Evolutionary conservation across 1,284 basidiomycete species (phyloP).

Genomic region (Ustilago tritici): DNA sequence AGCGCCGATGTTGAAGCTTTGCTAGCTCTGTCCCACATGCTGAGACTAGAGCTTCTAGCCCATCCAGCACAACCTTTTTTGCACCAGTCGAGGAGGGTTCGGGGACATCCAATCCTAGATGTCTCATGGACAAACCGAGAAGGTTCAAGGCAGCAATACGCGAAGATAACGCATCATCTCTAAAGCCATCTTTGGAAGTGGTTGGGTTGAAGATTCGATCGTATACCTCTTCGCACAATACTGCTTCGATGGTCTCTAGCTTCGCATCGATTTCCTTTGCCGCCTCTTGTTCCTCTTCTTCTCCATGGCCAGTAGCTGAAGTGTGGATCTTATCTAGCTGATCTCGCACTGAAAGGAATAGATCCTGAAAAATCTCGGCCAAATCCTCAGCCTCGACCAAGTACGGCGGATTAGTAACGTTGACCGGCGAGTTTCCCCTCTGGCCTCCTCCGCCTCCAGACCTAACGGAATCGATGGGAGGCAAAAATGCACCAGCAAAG

Average conservation of each 20-base stretch:
- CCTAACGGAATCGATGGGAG: slow-evolving; percentile 13
- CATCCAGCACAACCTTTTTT: slow-evolving; percentile 68
- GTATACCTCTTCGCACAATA: slow-evolving; percentile 79
- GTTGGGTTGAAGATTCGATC: slow-evolving; percentile 77
- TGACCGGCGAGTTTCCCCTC: slow-evolving; percentile 5
- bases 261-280: slow-evolving; percentile 70
- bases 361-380: slow-evolving; percentile 78
- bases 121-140: slow-evolving; percentile 84
- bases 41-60: slow-evolving; percentile 77
- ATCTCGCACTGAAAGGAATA: slow-evolving; percentile 76
- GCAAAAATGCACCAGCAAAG: slow-evolving; percentile 40
- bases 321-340: slow-evolving; percentile 71
- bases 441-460: not conserved
- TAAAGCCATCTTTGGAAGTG: slow-evolving; percentile 81
- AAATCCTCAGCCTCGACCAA: slow-evolving; percentile 64
- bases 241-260: slow-evolving; percentile 79
- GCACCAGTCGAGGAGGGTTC: slow-evolving; percentile 60
- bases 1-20: slow-evolving; percentile 77
- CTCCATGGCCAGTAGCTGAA: slow-evolving; percentile 35
- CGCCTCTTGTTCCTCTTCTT: not conserved
- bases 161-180: slow-evolving; percentile 87
- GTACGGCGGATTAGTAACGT: slow-evolving; percentile 70
- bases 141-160: slow-evolving; percentile 90
- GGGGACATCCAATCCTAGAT: slow-evolving; percentile 82
- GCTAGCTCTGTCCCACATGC: slow-evolving; percentile 83